A percentile compares a stretch with the other conserved stretches of the same genome.
Conservation (phyloP, 768 basidiomycete species). For the Lyophyllum semitale region DNA sequence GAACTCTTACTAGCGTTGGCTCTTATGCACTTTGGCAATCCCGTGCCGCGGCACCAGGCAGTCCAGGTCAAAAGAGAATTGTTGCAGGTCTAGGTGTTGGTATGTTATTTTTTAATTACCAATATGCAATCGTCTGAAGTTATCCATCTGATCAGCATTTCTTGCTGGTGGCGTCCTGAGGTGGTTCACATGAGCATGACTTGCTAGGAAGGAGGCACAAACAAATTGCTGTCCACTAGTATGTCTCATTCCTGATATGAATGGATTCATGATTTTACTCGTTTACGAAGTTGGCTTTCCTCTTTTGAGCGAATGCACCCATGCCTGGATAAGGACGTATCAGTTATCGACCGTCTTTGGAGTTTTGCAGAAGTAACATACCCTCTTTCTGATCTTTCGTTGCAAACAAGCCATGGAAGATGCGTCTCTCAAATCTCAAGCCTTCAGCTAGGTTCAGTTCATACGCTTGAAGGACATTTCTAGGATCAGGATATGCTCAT, state of each 20-base stretch:
- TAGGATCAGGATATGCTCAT: background rate
- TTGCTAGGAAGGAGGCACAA: background rate
- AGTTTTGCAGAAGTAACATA: slow-evolving; percentile 32
- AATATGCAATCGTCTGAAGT: background rate
- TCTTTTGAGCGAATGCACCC: slow-evolving; percentile 92
- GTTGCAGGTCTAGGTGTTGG: slow-evolving; percentile 66
- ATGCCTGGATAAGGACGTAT: slow-evolving; percentile 62
- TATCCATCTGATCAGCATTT: slow-evolving; percentile 25
- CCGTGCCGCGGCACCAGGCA: slow-evolving; percentile 63
- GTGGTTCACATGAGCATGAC: slow-evolving; percentile 34
- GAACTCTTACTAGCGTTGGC: slow-evolving; percentile 61
- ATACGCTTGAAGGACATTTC: slow-evolving; percentile 51
- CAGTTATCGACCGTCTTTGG: slow-evolving; percentile 8
- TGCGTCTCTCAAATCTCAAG: slow-evolving; percentile 79
- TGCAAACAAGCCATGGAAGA: slow-evolving; percentile 92
- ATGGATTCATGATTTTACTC: slow-evolving; percentile 3
- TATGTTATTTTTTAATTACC: slow-evolving; percentile 28
- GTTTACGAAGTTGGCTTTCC: slow-evolving; percentile 82
- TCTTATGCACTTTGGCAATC: slow-evolving; percentile 69
- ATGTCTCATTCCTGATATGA: background rate
- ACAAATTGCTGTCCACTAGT: background rate
- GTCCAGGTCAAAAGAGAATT: slow-evolving; percentile 57
- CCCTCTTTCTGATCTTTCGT: slow-evolving; percentile 96
- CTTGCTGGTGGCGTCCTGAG: slow-evolving; percentile 39
- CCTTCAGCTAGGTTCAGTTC: slow-evolving; percentile 84